Percentiles rank a stretch among this genome's conserved stretches.
Conservation (phyloP, 768 basidiomycete genomes). For the Leccinum aurantiacum region DNA sequence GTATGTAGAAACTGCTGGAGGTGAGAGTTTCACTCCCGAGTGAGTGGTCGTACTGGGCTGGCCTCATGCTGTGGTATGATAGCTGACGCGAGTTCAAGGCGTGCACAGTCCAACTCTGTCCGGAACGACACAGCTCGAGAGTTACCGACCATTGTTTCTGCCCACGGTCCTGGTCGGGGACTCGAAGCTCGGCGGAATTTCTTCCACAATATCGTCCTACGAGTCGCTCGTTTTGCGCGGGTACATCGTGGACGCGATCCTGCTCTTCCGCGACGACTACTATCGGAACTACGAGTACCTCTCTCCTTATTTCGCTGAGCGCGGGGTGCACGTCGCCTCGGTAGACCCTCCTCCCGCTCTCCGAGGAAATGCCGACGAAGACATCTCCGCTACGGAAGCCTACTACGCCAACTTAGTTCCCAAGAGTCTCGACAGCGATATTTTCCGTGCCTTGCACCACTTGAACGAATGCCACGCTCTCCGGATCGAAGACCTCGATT, state of each 20-base stretch:
- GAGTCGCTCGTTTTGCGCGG: constrained; percentile 90
- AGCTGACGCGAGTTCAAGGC: constrained; percentile 49
- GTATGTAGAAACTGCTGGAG: constrained; percentile 95
- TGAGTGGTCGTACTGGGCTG: constrained; percentile 5
- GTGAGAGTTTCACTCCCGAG: constrained; percentile 46
- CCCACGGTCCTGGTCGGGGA: constrained; percentile 89
- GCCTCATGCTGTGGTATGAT: too few relatives aligned
- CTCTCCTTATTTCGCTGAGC: constrained; percentile 71
- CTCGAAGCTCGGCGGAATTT: constrained; percentile 90
- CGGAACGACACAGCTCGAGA: constrained; percentile 80
- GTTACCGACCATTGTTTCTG: constrained; percentile 82
- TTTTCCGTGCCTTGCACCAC: constrained; percentile 51
- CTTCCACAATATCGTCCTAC: constrained; percentile 87
- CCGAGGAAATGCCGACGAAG: constrained; percentile 41
- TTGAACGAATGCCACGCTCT: constrained; percentile 61
- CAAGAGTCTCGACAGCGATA: constrained; percentile 32
- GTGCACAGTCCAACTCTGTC: constrained; percentile 89
- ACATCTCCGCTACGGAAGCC: constrained; percentile 54
- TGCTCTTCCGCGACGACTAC: constrained; percentile 83
- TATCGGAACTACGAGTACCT: constrained; percentile 90
- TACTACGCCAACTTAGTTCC: constrained; percentile 66
- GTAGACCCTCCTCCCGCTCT: constrained; percentile 60
- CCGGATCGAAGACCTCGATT: constrained; percentile 72
- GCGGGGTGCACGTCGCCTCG: constrained; percentile 54
- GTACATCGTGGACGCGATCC: constrained; percentile 79